These are phyloP conservation scores for Penicillium manginii DNA, from an alignment of 495 filamentous ascomycete genomes.

Conservation along the genomic window DNA sequence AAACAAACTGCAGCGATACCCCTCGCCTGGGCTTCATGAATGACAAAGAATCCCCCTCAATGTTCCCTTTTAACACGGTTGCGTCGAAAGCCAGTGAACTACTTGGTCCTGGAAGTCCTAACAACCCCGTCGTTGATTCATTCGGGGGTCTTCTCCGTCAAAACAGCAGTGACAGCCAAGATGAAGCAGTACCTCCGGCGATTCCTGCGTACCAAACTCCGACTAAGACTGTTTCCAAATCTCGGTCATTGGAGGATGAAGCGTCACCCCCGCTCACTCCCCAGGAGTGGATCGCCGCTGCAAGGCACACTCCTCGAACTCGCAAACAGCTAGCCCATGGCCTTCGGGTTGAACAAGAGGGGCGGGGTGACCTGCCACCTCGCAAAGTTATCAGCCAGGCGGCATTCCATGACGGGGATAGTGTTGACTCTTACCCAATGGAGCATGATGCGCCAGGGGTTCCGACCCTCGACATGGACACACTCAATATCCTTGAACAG, in stretches of 20 bases:
- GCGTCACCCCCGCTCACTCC: constrained; percentile 41
- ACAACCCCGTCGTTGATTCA: constrained; percentile 26
- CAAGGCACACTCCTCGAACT: constrained; percentile 30
- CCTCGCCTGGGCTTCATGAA: constrained; percentile 24
- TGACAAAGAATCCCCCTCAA: constrained; percentile 30
- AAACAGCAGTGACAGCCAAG: constrained; percentile 21
- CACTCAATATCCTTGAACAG: constrained; percentile 24
- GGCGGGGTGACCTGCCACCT: constrained; percentile 14
- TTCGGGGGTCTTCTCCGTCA: constrained; percentile 29
- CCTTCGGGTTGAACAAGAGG: constrained; percentile 12
- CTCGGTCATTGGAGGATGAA: constrained; percentile 5
- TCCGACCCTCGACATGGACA: constrained; percentile 38
- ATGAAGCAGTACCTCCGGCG: constrained; percentile 27
- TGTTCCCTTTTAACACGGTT: constrained; percentile 39
- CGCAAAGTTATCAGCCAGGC: constrained; percentile 16
- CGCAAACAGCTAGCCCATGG: constrained; percentile 19
- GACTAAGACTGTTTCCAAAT: constrained; percentile 17
- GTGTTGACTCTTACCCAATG: constrained; percentile 30
- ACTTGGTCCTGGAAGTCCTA: constrained; percentile 31
- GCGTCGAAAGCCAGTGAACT: constrained; percentile 31
- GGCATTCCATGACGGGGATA: constrained; percentile 31
- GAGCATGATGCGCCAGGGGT: constrained; percentile 35
- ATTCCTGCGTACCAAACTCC: constrained; percentile 30
- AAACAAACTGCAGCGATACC: constrained; percentile 38
- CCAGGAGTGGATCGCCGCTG: constrained; percentile 51